A percentile compares a stretch with the other conserved stretches of the same genome.
Conservation (phyloP, 257 asterid genomes). For the Solanum etuberosum region DNA sequence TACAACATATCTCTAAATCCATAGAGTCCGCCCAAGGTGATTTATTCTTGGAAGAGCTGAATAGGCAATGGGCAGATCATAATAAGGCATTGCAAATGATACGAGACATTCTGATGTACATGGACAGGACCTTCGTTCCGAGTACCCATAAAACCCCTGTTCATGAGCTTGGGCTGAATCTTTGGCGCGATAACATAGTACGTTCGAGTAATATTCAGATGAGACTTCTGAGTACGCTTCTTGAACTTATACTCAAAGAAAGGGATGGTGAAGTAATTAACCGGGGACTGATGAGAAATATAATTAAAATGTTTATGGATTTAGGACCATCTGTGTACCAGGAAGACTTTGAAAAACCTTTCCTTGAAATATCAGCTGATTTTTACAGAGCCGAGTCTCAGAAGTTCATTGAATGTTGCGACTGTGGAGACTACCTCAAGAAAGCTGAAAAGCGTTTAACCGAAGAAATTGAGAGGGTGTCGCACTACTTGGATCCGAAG, state of each 20-base stretch:
- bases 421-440: constrained; percentile 78
- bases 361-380: constrained; percentile 78
- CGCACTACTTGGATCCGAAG: constrained; percentile 66
- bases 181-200: constrained; percentile 77
- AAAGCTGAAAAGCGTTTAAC: constrained; percentile 72
- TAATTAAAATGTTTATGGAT: constrained; percentile 74
- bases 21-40: constrained; percentile 76
- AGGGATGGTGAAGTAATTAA: constrained; percentile 79
- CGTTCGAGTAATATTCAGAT: constrained; percentile 61
- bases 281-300: constrained; percentile 80
- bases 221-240: constrained; percentile 61
- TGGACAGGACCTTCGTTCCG: constrained; percentile 78
- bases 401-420: constrained; percentile 71
- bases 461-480: constrained; percentile 83
- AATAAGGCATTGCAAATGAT: constrained; percentile 77
- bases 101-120: constrained; percentile 82
- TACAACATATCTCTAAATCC: constrained; percentile 53
- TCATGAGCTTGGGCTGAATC: constrained; percentile 83
- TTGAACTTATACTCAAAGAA: constrained; percentile 57
- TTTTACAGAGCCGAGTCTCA: constrained; percentile 83
- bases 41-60: constrained; percentile 69
- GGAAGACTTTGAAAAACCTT: constrained; percentile 76
- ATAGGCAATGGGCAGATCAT: constrained; percentile 75
- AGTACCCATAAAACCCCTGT: constrained; percentile 61
- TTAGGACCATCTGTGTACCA: constrained; percentile 77